Evolutionary conservation across 2,329 filamentous ascomycete species (phyloP), one percentile per base, ranked within the genome.

Genomic region (Claviceps humidiphila): DNA sequence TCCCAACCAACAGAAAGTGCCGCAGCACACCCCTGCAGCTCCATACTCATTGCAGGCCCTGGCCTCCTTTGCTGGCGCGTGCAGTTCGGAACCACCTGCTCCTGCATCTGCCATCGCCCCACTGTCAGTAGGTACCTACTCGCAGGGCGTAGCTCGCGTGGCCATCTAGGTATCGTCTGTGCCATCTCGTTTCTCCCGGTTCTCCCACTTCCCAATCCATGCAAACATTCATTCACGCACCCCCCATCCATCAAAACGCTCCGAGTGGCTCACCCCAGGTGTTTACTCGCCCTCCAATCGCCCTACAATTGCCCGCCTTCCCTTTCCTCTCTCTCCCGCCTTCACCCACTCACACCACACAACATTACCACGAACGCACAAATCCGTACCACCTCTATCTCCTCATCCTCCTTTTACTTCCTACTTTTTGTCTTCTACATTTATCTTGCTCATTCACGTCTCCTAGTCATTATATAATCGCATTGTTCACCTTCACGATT

Each of bases 1-100:
- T 57, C 59, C 58, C 62, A 61, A 60, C 64, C 63, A 64, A 63
- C 61, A 60, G 60, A 39, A 39, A 45, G 54, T 60, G 56, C 60
- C 59, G 60, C 57, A 54, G 59, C 52, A 44, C 22, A 45, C 41
- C 44, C 30, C 34, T 14, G 42, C 42, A 16, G 30, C 20, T 9
- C 24, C 44, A 47, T 24, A 41, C 47, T 34, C 30, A 34, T 34
- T 34, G 30, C 30, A 34, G 30, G 30, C 30, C 30, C 30, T 34
- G 30, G 30, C 30, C 30, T 34, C 30, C 26, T 30, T 30, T 34
- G 30, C 30, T 34, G 30, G 30, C 30, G 30, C 30, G 30, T 34
- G 30, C 30, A 34, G 9, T 34, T 34, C 30, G 30, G 30, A 34
- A 34, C 30, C 45, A 43, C 43, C 45, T 38, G 26, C 24, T 8